Conservation (phyloP, 306 rosid genomes). For the Erythrophleum fordii region DNA sequence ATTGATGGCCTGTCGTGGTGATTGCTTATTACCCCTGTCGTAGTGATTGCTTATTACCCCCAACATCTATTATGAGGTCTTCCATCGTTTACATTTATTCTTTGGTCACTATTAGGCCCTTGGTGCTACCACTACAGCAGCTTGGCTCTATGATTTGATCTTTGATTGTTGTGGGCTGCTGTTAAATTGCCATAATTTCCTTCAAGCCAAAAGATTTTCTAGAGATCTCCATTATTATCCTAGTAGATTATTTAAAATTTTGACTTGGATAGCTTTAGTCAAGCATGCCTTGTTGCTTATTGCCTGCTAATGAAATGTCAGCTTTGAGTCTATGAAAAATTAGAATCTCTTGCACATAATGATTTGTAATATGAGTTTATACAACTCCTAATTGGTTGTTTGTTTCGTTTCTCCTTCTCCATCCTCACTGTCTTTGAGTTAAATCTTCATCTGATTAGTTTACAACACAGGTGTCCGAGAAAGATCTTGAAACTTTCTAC, state of each 20-base stretch:
- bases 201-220: slow-evolving; percentile 2
- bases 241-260: too few species aligned
- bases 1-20: too few species aligned
- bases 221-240: too few species aligned
- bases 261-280: neutral
- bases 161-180: slow-evolving; percentile 2
- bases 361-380: too few species aligned
- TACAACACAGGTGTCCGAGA: slow-evolving; percentile 60
- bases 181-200: neutral
- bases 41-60: neutral
- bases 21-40: too few species aligned
- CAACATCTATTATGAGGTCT: neutral
- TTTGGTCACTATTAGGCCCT: slow-evolving; percentile 16
- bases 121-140: neutral
- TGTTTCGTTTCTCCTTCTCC: neutral
- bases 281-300: neutral
- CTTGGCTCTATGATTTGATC: slow-evolving; percentile 21
- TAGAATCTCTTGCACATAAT: too few species aligned
- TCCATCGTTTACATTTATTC: neutral
- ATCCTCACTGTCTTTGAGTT: neutral
- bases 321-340: too few species aligned
- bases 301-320: neutral
- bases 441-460: neutral
- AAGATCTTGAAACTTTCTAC: slow-evolving; percentile 72
- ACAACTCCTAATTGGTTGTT: neutral